Base-by-base conservation (phyloP, 805 yeast genomes). In the Zygosaccharomyces bailii region DNA sequence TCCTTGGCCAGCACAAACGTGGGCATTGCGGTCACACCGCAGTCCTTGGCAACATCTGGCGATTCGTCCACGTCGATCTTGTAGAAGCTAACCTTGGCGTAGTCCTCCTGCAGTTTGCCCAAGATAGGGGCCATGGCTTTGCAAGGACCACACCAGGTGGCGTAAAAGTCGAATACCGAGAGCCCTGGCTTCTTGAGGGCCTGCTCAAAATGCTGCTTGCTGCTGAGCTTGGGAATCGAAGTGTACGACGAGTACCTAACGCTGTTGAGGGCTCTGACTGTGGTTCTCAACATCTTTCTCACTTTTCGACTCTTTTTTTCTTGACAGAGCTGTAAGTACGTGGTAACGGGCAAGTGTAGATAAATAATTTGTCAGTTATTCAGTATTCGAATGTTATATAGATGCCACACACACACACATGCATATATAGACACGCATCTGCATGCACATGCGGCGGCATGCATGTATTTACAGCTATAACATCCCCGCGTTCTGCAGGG, bases 81-180 rank as follows among this genome's bases (percentile, higher is more conserved):
- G 53, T 75, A 78, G 55, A 84, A 85, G 43, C 72, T 73, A 1
- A 80, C 86, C 2, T 52, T 52, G 6, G 65, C 60, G 45, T 72
- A 68, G 31, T 70, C 65, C 6, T 57, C 47, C 20, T 67, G 56
- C 40, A 67, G 62, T 44, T 70, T 67, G 16, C 74, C 73, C 35
- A 80, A 60, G 16, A 76, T 61, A 11, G 88, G 88, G 2, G 82
- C 72, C 55, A 82, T 74, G n/a, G 83, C 83, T 54, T 78, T 80
- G 56, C 88, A 82, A n/a, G 88, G 88, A 5, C 83, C 86, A 63
- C 88, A 82, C 88, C 88, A 82, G 8, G 79, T 75, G 24, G 88
- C 87, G 62, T 73, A 79, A 60, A 82, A 82, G 59, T 82, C 87
- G 39, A 81, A 75, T 2, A 82, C 67, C 1, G 82, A 68, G 29